Conservation (phyloP, 305 asterid species). For the Euphrasia arctica region DNA sequence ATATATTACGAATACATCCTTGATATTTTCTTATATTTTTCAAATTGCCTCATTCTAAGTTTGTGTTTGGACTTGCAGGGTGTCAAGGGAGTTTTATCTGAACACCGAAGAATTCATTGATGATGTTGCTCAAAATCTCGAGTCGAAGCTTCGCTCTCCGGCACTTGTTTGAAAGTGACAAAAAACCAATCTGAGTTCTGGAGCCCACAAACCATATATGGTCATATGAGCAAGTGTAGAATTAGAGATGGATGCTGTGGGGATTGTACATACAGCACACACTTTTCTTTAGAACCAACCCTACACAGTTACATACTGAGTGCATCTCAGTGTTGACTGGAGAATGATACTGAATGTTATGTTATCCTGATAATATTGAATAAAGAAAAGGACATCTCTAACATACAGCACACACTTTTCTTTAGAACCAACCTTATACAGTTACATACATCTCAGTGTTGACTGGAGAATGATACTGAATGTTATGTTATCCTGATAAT, state of each 20-base stretch:
- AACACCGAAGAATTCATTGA: constrained; percentile 73
- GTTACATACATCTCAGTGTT: too few relatives aligned
- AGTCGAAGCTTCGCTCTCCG: constrained; percentile 37
- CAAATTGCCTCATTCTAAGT: constrained; percentile 10
- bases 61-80: constrained; percentile 44
- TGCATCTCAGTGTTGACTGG: too few relatives aligned
- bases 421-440: too few relatives aligned
- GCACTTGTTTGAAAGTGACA: constrained; percentile 27
- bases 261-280: not conserved
- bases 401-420: too few relatives aligned
- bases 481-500: not conserved
- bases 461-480: not conserved
- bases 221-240: not conserved
- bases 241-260: not conserved
- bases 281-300: not conserved
- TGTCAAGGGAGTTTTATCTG: constrained; percentile 60
- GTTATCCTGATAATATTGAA: too few relatives aligned
- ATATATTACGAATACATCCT: not conserved
- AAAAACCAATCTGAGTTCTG: not conserved
- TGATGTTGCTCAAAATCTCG: constrained; percentile 58
- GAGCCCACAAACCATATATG: not conserved
- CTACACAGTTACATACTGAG: too few relatives aligned
- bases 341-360: not conserved
- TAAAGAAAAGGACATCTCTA: too few relatives aligned
- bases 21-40: not conserved